Percentiles rank a stretch among this genome's conserved stretches.
phyloP scores from a whole-genome alignment of 2,329 filamentous ascomycete species.

The Sporothrix schenckii region DNA sequence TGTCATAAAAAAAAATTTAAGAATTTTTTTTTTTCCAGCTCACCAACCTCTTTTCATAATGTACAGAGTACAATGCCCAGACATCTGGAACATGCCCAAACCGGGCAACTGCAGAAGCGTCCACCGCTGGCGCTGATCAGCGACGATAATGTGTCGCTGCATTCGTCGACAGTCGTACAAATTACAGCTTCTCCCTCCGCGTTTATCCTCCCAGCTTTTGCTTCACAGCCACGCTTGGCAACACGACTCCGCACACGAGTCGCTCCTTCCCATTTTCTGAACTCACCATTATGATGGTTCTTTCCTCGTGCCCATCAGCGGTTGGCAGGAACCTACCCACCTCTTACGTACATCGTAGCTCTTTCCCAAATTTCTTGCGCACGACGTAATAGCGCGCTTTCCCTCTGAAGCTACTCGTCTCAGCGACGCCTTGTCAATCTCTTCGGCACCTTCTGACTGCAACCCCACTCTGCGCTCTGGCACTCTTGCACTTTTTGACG shows the following conservation, averaged over 20 bases:
- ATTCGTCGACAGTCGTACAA: neutral
- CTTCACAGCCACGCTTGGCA: constrained; percentile 36
- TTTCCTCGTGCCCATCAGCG: neutral
- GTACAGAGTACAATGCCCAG: constrained; percentile 1
- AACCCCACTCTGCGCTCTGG: neutral
- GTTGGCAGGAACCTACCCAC: no score
- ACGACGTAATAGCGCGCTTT: constrained; percentile 25
- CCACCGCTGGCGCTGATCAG: neutral
- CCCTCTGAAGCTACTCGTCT: neutral
- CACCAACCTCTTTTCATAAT: neutral
- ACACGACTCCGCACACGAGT: constrained; percentile 5
- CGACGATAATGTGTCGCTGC: neutral
- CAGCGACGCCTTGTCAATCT: neutral
- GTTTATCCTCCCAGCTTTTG: neutral
- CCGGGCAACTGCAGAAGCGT: neutral
- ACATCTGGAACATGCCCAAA: constrained; percentile 15
- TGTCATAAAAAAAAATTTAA: no score
- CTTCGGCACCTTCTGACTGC: constrained; percentile 11
- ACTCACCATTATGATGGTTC: neutral
- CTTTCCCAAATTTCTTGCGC: neutral
- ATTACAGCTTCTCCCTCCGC: neutral
- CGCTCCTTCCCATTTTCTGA: neutral
- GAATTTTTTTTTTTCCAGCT: no score
- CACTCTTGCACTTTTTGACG: neutral
- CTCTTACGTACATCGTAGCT: neutral